Evolutionary conservation across 345 rosid species (phyloP).

Genomic region (Acer campestre): DNA sequence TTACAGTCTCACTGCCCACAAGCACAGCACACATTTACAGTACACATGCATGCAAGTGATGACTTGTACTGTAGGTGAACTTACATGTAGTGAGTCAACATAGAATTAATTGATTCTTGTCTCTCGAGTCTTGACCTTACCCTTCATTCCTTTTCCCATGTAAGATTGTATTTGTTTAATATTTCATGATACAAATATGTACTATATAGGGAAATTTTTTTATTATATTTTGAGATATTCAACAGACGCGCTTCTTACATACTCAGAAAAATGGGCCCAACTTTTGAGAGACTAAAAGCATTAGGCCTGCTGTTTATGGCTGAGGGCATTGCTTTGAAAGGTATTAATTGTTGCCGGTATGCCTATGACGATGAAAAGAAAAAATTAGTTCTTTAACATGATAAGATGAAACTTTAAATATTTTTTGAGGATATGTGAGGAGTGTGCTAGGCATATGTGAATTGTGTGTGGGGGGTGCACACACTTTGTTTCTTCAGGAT

Average conservation of each 20-base stretch:
- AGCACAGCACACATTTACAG: not conserved
- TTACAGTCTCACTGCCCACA: not conserved
- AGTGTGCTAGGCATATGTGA: not conserved
- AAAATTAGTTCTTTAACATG: not conserved
- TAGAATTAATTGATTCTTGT: not conserved
- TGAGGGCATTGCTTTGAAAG: not conserved
- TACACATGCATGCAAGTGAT: not conserved
- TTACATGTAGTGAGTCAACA: not conserved
- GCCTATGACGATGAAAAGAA: not conserved
- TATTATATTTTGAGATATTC: not conserved
- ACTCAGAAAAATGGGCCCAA: not conserved
- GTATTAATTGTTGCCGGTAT: not conserved
- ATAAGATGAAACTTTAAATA: not conserved
- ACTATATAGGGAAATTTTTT: not conserved
- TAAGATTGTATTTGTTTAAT: not conserved
- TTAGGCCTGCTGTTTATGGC: not conserved
- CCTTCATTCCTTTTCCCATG: not conserved
- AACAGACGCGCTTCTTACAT: not conserved
- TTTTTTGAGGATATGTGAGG: slow-evolving; percentile 1
- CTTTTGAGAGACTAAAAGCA: not conserved
- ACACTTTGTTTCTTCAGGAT: not conserved
- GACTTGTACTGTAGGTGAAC: not conserved
- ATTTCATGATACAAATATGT: not conserved
- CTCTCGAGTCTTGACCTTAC: not conserved
- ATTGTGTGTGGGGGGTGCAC: not conserved